Evolutionary conservation across 2,329 filamentous ascomycete genomes (phyloP).

Genomic region (Coniochaeta prunicola): DNA sequence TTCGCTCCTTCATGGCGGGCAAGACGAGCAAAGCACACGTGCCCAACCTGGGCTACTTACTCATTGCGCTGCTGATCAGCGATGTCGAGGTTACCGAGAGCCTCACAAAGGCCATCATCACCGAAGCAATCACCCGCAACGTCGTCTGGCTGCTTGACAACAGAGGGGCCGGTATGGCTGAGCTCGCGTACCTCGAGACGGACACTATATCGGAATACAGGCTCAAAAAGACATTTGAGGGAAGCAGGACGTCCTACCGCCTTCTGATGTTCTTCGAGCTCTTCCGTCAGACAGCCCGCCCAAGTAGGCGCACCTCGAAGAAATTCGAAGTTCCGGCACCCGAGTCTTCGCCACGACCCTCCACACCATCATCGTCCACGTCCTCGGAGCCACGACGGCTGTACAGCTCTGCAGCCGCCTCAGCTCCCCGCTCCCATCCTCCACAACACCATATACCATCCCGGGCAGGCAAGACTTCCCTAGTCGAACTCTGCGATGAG

Average conservation of each 20-base stretch:
- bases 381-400: neutral
- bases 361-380: too few species aligned
- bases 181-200: constrained; percentile 38
- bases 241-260: constrained; percentile 37
- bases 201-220: constrained; percentile 34
- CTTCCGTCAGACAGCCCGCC: constrained; percentile 36
- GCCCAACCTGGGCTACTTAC: constrained; percentile 40
- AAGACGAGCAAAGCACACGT: constrained; percentile 30
- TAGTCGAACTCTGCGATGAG: constrained; percentile 31
- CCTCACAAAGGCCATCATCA: constrained; percentile 34
- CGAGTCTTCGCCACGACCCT: too few species aligned
- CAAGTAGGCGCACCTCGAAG: constrained; percentile 10
- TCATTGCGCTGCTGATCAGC: constrained; percentile 38
- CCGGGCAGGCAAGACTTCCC: constrained; percentile 14
- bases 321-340: neutral
- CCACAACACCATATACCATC: neutral
- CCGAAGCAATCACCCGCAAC: constrained; percentile 41
- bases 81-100: constrained; percentile 29
- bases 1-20: constrained; percentile 29
- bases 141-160: constrained; percentile 42
- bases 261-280: constrained; percentile 46
- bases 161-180: constrained; percentile 26
- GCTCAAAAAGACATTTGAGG: constrained; percentile 36
- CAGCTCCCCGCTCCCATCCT: neutral
- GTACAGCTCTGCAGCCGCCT: neutral